Evolutionary conservation across 257 asterid genomes (phyloP), one percentile per base, ranked within the genome.

Genomic region (Lantana camara): DNA sequence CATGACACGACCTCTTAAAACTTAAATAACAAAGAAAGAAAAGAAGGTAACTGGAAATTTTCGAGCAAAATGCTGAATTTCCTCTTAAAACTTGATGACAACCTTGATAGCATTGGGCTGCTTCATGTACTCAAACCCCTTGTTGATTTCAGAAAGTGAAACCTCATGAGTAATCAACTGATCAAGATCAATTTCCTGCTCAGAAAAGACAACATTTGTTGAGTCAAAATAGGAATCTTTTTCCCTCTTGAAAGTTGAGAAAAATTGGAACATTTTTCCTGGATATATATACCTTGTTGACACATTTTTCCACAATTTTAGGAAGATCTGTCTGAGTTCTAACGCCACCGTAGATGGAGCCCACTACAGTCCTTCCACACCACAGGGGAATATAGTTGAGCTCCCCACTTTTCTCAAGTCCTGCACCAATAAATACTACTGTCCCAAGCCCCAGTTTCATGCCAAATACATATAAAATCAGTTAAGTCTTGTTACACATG

Each of bases 301-400:
- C 61, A n/a, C 96, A 85, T 76, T 85, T 83, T 13, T 83, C 76
- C 9, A 87, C 73, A 45, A 85, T 66, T 5, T 62, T 29, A 15
- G 88, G 95, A 37, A 83, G 91, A 58, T 85, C 95, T 0, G 93
- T 47, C 20, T 75, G 83, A 51, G 86, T 63, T 57, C 89, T 81
- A 5, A 85, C 83, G 37, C 91, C 91, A 10, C 95, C 95, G 29
- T 72, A 85, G 64, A 77, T 65, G n/a, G 88, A 73, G 2, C 95
- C 96, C 59, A 46, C 80, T 35, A 89, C 35, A 17, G 84, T 82
- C 60, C 96, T 57, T 49, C 96, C 96, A 51, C 76, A 62, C 75
- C 87, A 34, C 15, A 87, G 76, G 1, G 90, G 80, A 21, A 81
- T 21, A 51, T 76, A 77, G 30, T 76, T 75, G 72, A 87, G 74